phyloP scores from a whole-genome alignment of 345 rosid species.

The Lenwebbia sp. region DNA sequence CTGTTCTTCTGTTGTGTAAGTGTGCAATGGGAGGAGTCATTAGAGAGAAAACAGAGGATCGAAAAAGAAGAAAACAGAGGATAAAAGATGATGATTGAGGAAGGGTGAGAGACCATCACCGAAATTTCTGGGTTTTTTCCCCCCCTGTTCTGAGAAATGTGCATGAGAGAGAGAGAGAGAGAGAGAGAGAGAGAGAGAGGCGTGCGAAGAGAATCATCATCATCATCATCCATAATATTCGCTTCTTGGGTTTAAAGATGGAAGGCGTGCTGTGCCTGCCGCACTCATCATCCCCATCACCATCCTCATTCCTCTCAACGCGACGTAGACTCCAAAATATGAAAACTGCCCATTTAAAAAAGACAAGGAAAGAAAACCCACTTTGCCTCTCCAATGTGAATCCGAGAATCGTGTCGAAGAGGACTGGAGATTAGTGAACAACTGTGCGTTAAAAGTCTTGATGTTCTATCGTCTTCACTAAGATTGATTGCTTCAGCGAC shows the following conservation, averaged over 20 bases:
- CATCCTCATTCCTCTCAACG: slow-evolving; percentile 1
- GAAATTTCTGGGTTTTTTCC: slow-evolving; percentile 8
- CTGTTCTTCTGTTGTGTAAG: not conserved
- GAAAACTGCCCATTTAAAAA: not conserved
- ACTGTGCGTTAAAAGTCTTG: not conserved
- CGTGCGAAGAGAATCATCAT: slow-evolving; percentile 36
- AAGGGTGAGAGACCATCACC: slow-evolving; percentile 1
- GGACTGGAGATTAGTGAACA: not conserved
- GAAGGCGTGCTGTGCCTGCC: slow-evolving; percentile 30
- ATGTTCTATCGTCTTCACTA: not conserved
- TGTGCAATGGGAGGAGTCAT: not conserved
- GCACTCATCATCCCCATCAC: slow-evolving; percentile 28
- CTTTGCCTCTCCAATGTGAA: not conserved
- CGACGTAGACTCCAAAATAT: not conserved
- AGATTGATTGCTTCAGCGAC: not conserved
- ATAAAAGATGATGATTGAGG: not conserved
- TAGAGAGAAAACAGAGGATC: not conserved
- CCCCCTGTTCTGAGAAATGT: slow-evolving; percentile 1
- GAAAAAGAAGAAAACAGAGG: slow-evolving; percentile 3
- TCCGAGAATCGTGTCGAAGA: not conserved
- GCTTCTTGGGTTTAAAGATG: slow-evolving; percentile 15
- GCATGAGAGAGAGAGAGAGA: slow-evolving; percentile 13
- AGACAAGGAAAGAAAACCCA: not conserved
- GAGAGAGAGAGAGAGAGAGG: slow-evolving; percentile 8
- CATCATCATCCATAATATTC: slow-evolving; percentile 3